Conservation (phyloP, 768 basidiomycete genomes). For the Russula dissimulans region DNA sequence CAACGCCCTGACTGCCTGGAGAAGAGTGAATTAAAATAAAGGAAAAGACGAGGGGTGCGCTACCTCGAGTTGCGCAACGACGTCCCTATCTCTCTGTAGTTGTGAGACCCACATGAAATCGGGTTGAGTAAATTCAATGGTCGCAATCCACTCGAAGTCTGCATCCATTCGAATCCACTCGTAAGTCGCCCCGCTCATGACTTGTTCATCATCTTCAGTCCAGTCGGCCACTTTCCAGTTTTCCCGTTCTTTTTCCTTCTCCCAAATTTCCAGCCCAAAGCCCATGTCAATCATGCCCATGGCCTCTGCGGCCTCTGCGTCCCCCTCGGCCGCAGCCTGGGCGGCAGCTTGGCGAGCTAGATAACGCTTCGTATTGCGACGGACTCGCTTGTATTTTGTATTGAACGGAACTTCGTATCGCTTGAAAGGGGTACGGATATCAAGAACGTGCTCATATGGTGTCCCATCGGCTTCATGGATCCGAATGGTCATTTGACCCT, state of each 20-base stretch:
- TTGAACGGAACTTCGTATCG: constrained; percentile 98
- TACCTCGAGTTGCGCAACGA: constrained; percentile 94
- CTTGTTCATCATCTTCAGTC: constrained; percentile 92
- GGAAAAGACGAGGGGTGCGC: background rate
- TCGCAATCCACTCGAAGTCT: constrained; percentile 98
- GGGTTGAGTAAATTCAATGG: constrained; percentile 85
- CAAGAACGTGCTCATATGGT: constrained; percentile 95
- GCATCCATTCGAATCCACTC: constrained; percentile 99
- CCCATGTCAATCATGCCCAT: constrained; percentile 93
- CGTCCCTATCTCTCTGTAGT: constrained; percentile 89
- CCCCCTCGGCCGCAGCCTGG: constrained; percentile 87
- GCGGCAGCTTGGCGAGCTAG: constrained; percentile 88
- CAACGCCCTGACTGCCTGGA: constrained; percentile 83
- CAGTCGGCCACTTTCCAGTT: constrained; percentile 97
- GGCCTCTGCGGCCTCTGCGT: constrained; percentile 84
- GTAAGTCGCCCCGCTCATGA: constrained; percentile 92
- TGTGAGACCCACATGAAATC: constrained; percentile 99
- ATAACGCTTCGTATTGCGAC: constrained; percentile 92
- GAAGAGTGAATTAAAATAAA: constrained; percentile 13
- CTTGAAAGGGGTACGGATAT: constrained; percentile 79
- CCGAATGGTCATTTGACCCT: constrained; percentile 97
- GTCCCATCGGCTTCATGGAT: constrained; percentile 99
- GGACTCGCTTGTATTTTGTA: constrained; percentile 95
- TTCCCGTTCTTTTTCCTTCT: constrained; percentile 86
- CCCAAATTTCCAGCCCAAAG: constrained; percentile 92